Base-by-base conservation (phyloP, 2,329 filamentous ascomycete genomes). In the Bretziella fagacearum region DNA sequence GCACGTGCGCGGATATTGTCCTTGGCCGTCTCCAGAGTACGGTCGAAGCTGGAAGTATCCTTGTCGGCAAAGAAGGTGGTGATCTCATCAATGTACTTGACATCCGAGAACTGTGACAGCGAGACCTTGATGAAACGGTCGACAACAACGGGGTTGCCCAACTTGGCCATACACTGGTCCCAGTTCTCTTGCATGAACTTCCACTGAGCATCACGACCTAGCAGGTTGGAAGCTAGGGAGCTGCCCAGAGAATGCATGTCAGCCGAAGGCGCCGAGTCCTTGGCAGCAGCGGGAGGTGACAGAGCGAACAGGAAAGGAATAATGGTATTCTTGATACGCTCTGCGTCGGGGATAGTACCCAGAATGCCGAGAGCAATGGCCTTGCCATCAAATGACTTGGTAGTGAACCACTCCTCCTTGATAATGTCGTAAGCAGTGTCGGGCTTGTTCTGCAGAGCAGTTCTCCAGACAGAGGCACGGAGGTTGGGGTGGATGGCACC, bases 321-420 rank as follows among this genome's bases (percentile, higher is more conserved):
- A 58, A 71, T 79, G 70, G 57, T 79, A 63, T 63, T 63, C 48
- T 71, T 66, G 37, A 93, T 77, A 25, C 95, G 66, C 7, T 77
- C 73, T 8, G 64, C 59, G 47, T 84, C 75, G 55, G 80, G 79
- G 17, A 82, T 77, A 32, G 78, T 75, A 27, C 86, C 85, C 37
- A 98, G 71, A 3, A 82, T 76, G 30, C 73, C 68, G 2, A 96
- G 73, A 54, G 77, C 81, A 53, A 93, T 82, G 55, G 94, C 86
- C 63, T 87, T 93, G 56, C 86, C 87, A 56, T 96, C 91, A 30
- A 95, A 79, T 6, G 86, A 84, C 45, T 81, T 80, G 10, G 85
- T 91, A 44, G 69, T 78, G 53, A 77, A 71, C 71, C 84, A 96
- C 60, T 95, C 87, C 47, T 84, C 76, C 66, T 89, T 85, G 47